Evolutionary conservation across 306 rosid genomes (phyloP).

Genomic region (Trifolium pratense): DNA sequence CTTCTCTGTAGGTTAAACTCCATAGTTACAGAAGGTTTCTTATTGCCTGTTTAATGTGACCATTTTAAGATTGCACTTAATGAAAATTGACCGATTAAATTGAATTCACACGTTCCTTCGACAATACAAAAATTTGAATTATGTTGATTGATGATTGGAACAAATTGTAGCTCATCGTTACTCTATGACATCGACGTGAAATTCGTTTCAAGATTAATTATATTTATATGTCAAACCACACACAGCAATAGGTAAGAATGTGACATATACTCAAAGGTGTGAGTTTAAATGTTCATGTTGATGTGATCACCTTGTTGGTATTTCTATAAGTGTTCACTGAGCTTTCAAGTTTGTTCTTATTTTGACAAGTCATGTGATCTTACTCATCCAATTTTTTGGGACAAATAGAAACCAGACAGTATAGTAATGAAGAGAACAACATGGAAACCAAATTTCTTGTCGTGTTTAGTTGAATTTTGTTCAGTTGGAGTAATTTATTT

Average conservation of each 20-base stretch:
- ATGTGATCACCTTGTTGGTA: neutral
- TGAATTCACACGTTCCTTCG: no score
- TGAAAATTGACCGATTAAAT: constrained; percentile 1
- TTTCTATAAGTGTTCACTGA: neutral
- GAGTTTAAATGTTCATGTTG: neutral
- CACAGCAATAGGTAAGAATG: neutral
- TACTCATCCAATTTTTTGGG: no score
- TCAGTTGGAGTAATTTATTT: no score
- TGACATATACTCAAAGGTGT: neutral
- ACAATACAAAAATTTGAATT: no score
- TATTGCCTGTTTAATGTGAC: constrained; percentile 1
- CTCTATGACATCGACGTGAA: neutral
- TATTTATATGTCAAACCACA: neutral
- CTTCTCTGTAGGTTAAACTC: constrained; percentile 34
- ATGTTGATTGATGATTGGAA: constrained; percentile 22
- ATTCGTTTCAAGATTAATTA: neutral
- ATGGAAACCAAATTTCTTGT: neutral
- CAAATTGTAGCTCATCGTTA: neutral
- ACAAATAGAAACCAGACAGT: no score
- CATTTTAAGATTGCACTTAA: constrained; percentile 3
- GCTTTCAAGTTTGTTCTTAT: neutral
- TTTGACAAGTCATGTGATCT: no score
- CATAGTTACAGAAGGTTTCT: constrained; percentile 1
- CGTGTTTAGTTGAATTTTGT: neutral
- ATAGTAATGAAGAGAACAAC: no score